phyloP scores from a whole-genome alignment of 1,139 yeast genomes.

The Pichia norvegensis region DNA sequence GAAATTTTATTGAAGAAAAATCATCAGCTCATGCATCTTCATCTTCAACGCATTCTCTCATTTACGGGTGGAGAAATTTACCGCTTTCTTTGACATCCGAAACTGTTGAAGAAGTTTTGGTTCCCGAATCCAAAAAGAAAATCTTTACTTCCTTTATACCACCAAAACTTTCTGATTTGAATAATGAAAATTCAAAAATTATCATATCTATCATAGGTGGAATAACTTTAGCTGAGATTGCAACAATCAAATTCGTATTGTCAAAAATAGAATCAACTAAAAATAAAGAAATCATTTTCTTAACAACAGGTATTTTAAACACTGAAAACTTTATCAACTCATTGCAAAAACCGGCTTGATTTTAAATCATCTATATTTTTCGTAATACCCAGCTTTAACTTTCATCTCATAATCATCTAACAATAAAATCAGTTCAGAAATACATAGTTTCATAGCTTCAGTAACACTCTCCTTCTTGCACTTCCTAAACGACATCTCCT shows the following conservation, averaged over 20 bases:
- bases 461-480: conserved; percentile 49
- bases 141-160: conserved; percentile 24
- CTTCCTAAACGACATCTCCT: conserved; percentile 32
- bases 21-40: neutral
- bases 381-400: conserved; percentile 24
- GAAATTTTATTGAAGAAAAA: conserved; percentile 29
- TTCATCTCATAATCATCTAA: conserved; percentile 28
- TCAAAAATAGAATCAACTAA: conserved; percentile 31
- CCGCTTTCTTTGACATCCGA: conserved; percentile 23
- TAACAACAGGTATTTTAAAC: conserved; percentile 52
- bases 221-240: conserved; percentile 67
- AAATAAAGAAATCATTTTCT: conserved; percentile 40
- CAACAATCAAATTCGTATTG: conserved; percentile 54
- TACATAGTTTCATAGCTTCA: conserved; percentile 37
- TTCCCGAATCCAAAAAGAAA: conserved; percentile 26
- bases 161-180: conserved; percentile 22
- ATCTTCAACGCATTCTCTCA: conserved; percentile 10
- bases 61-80: conserved; percentile 29
- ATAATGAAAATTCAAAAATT: conserved; percentile 36
- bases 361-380: conserved; percentile 7
- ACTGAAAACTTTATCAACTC: conserved; percentile 34
- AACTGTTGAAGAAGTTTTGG: conserved; percentile 22
- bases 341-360: conserved; percentile 5
- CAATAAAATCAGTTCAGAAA: conserved; percentile 24
- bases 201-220: conserved; percentile 62